Percentiles rank a stretch among this genome's conserved stretches.
phyloP scores from a whole-genome alignment of 768 basidiomycete species.

The Roridomyces roridus region DNA sequence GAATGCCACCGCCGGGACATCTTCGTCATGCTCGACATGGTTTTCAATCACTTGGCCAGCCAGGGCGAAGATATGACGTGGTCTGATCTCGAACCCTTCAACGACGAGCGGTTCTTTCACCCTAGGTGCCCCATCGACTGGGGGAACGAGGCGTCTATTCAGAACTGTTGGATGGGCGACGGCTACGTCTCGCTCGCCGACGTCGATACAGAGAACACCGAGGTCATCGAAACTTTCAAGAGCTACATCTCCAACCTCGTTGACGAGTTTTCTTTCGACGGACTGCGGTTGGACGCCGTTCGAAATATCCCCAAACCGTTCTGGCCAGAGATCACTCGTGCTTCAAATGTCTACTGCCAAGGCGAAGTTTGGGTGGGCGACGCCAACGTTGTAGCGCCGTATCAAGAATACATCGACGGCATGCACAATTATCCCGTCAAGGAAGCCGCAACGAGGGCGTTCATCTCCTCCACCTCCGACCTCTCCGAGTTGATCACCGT shows the following conservation, averaged over 20 bases:
- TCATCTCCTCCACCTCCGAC: constrained; percentile 56
- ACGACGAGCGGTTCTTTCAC: constrained; percentile 13
- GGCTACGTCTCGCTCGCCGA: constrained; percentile 59
- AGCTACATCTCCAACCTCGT: constrained; percentile 59
- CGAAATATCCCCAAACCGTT: constrained; percentile 59
- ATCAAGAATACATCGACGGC: constrained; percentile 54
- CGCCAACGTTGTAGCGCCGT: constrained; percentile 35
- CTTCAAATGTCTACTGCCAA: constrained; percentile 65
- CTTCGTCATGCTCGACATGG: constrained; percentile 65
- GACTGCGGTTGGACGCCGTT: constrained; percentile 64
- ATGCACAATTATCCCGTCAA: constrained; percentile 62
- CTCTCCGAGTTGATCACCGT: constrained; percentile 28
- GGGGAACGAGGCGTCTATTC: constrained; percentile 22
- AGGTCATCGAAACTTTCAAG: constrained; percentile 53
- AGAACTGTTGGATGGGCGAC: constrained; percentile 69
- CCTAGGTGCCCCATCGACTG: constrained; percentile 34
- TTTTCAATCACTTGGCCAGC: constrained; percentile 67
- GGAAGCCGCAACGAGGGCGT: constrained; percentile 49
- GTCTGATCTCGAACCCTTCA: constrained; percentile 11
- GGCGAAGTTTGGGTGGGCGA: constrained; percentile 59
- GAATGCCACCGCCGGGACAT: constrained; percentile 63
- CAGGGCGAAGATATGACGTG: constrained; percentile 11
- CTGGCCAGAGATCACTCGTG: constrained; percentile 58
- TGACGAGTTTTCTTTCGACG: constrained; percentile 59
- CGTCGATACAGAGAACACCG: constrained; percentile 61